These are phyloP conservation scores for Apiospora rasikravindrae DNA, from an alignment of 2,329 filamentous ascomycete genomes.

Conservation along the genomic window DNA sequence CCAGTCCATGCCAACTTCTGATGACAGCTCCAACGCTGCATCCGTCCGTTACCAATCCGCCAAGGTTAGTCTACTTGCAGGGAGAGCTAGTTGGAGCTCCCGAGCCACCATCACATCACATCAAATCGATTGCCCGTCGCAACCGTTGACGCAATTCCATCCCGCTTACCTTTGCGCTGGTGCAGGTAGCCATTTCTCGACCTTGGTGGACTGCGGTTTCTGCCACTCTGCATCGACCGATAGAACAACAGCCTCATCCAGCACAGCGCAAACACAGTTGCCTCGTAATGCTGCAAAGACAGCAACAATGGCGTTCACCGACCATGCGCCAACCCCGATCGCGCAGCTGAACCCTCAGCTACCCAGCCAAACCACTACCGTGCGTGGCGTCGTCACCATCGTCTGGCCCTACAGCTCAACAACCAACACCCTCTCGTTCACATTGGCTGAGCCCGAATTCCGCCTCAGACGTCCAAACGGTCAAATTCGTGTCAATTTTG, in stretches of 20 bases:
- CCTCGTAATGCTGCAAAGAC: constrained; percentile 11
- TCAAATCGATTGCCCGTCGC: background rate
- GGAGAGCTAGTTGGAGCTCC: constrained; percentile 10
- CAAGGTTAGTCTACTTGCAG: constrained; percentile 3
- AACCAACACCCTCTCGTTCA: constrained; percentile 73
- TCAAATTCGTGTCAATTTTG: constrained; percentile 80
- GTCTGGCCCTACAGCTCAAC: constrained; percentile 91
- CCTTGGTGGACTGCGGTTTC: background rate
- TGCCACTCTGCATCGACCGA: background rate
- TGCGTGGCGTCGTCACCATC: constrained; percentile 80
- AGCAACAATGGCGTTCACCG: constrained; percentile 17
- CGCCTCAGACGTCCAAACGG: constrained; percentile 77
- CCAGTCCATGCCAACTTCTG: background rate
- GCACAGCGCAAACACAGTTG: background rate
- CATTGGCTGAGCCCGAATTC: constrained; percentile 85
- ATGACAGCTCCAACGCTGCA: constrained; percentile 15
- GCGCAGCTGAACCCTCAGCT: constrained; percentile 59
- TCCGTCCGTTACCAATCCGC: background rate
- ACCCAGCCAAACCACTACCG: constrained; percentile 46
- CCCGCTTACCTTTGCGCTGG: background rate
- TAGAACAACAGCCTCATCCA: background rate
- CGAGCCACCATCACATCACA: background rate
- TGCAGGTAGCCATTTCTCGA: background rate
- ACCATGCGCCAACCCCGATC: constrained; percentile 52
- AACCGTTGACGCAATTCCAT: background rate